Base-by-base conservation (phyloP, 306 rosid genomes). In the Vigna unguiculata region DNA sequence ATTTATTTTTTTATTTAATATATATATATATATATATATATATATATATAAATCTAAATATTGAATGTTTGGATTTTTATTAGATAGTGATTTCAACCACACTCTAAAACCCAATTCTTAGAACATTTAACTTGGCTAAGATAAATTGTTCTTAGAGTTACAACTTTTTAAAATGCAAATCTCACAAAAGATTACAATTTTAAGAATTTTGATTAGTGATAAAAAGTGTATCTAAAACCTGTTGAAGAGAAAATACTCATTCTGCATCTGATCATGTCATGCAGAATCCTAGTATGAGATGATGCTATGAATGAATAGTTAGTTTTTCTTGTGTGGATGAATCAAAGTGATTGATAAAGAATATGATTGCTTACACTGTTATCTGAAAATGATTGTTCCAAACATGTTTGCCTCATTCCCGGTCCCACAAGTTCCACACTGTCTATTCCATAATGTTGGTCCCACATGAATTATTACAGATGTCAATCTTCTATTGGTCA, bases 401-500 rank as follows among this genome's bases (percentile, higher is more conserved):
- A 76, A 78, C 75, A 83, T 82, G 83, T 72, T 80, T 76, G 21
- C 70, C 22, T 85, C 71, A 81, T 74, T 77, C 78, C 66, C 65
- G 83, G 81, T 64, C 80, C 75, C 40, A n/a, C 81, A 19, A 41
- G 13, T n/a, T 22, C 57, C 67, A 80, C 68, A 69, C 8, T 46
- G 71, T 77, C 83, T 61, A 2, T 19, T 51, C 57, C 66, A 79
- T 48, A 2, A 41, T 9, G 46, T 1, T 54, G 6, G 46, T 46
- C 80, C 87, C 64, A 61, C 63, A 2, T 24, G 5, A 79, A 79
- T 80, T 32, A 77, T 80, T 80, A 72, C 83, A 82, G 80, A 69
- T 76, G 86, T 62, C 81, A 63, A 53, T 16, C 36, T 22, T 22
- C 17, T 57, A 32, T 4, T 7, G 9, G 41, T 36, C 10, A 7